phyloP scores from a whole-genome alignment of 2,329 filamentous ascomycete species.

The Coleophoma eucalyptorum region DNA sequence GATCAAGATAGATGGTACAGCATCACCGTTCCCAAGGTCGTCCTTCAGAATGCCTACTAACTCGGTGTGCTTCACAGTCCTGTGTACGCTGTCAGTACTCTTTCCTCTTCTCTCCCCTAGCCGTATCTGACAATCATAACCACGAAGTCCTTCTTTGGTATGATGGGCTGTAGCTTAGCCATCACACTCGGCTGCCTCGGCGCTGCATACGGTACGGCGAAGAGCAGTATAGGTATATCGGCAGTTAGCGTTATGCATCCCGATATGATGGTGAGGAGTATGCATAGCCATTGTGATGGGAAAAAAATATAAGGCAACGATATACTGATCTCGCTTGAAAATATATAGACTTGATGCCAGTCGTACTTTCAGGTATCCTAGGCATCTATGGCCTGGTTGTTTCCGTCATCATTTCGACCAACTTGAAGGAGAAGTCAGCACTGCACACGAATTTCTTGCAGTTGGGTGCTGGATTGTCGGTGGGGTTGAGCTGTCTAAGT shows the following conservation, averaged over 20 bases:
- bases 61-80: constrained; percentile 8
- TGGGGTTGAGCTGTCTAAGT: constrained; percentile 75
- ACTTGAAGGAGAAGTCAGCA: constrained; percentile 64
- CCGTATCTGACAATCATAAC: too few species aligned
- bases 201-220: constrained; percentile 95
- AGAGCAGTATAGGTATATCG: constrained; percentile 95
- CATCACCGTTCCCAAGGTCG: too few species aligned
- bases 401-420: constrained; percentile 77
- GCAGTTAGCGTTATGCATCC: constrained; percentile 96
- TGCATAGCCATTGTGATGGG: too few species aligned
- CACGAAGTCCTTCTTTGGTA: constrained; percentile 77
- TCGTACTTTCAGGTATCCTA: constrained; percentile 99
- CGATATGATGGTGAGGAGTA: constrained; percentile 98
- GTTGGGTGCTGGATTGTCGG: constrained; percentile 73
- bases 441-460: constrained; percentile 79
- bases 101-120: too few species aligned
- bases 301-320: too few species aligned
- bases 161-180: constrained; percentile 88
- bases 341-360: constrained; percentile 84
- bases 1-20: constrained; percentile 2
- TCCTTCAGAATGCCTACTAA: background rate
- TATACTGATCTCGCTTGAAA: too few species aligned
- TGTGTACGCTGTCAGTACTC: constrained; percentile 12
- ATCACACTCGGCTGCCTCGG: constrained; percentile 84
- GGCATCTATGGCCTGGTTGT: constrained; percentile 93